Evolutionary conservation across 768 basidiomycete species (phyloP).

Genomic region (Leccinum aurantiacum): DNA sequence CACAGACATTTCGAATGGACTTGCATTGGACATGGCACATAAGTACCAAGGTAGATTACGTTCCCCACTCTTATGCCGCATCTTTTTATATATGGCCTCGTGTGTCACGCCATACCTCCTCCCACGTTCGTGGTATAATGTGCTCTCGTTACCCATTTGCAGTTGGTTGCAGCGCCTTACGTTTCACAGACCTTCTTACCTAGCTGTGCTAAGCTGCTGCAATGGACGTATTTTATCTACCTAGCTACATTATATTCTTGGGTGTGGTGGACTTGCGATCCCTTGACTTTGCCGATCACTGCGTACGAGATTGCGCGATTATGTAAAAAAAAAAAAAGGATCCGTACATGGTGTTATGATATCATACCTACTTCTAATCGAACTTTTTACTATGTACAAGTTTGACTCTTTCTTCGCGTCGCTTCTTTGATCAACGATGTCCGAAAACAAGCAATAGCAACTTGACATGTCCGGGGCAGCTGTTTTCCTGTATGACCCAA

Average conservation of each 20-base stretch:
- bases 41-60: constrained; percentile 30
- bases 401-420: neutral
- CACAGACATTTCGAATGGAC: constrained; percentile 28
- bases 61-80: constrained; percentile 23
- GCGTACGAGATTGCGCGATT: neutral
- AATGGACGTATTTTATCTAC: neutral
- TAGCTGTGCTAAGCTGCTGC: neutral
- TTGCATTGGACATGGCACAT: constrained; percentile 31
- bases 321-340: neutral
- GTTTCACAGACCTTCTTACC: neutral
- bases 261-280: neutral
- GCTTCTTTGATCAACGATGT: neutral
- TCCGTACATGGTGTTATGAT: neutral
- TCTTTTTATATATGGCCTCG: constrained; percentile 18
- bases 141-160: constrained; percentile 14
- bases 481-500: neutral
- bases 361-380: neutral
- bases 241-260: neutral
- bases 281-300: neutral
- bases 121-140: constrained; percentile 24
- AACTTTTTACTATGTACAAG: neutral
- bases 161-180: constrained; percentile 1
- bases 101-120: constrained; percentile 11
- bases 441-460: neutral
- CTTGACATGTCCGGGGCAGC: neutral